Base-by-base conservation (phyloP, 345 rosid species). In the Jatropha curcas region DNA sequence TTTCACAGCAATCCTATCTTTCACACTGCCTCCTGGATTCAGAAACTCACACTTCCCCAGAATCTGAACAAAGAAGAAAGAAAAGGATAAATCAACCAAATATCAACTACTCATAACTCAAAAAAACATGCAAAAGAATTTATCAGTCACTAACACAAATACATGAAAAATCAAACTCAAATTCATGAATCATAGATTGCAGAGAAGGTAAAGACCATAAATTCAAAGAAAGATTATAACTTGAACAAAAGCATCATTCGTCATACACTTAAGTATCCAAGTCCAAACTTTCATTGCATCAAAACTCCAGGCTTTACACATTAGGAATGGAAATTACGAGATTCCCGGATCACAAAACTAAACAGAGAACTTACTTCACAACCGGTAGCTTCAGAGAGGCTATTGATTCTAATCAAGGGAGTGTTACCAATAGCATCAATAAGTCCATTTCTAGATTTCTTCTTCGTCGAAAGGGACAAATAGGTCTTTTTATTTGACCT, bases 21-120 rank as follows among this genome's bases (percentile, higher is more conserved):
- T 95, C 34, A 92, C 99, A 48, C 99, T 95, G 61, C 98, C 99
- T 59, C 99, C 99, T 7, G 99, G 99, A 84, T 92, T 92, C 74
- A 95, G 76, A 84, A 95, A 95, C 79, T 95, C 99, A 63, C 98
- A 92, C 71, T 95, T 91, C 2, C 93, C 99, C 33, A 91, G 89
- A 82, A 95, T 95, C 99, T 95, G 83, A 77, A 74, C 60, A 67
- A 67, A 24, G 51, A 58, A 11, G n/a, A 48, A 62, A 39, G 19
- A n/a, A 53, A 60, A 11, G 2, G n/a, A 73, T 6, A 50, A 73
- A 46, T 5, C 17, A 71, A 43, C 19, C 52, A 45, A 28, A 6
- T 39, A 2, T 8, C 12, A 22, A 39, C 19, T 39, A 37, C 4
- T 27, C 14, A 45, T 7, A 28, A 65, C 34, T 5, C 9, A 7